phyloP scores from a whole-genome alignment of 768 basidiomycete species.

The Panaeolus papilionaceus region DNA sequence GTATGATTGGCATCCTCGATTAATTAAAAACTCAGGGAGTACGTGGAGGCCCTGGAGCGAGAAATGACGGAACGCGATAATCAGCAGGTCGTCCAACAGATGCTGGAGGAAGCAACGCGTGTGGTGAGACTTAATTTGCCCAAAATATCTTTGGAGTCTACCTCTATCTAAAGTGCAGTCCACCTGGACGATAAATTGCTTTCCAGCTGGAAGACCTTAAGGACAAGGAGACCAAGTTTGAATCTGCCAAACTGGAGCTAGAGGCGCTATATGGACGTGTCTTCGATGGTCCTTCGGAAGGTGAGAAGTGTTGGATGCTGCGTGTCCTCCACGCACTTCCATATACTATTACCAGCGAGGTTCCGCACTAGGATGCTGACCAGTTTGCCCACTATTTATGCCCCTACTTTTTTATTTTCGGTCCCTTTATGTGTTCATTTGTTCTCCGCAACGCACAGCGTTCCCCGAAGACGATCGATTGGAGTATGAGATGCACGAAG shows the following conservation, averaged over 20 bases:
- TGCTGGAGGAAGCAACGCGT: conserved; percentile 41
- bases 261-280: conserved; percentile 43
- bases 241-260: conserved; percentile 42
- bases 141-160: conserved; percentile 1
- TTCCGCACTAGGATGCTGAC: not conserved
- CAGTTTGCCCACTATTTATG: not conserved
- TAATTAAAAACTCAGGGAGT: conserved; percentile 40
- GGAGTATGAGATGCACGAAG: conserved; percentile 43
- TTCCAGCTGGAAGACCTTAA: conserved; percentile 40
- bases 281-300: conserved; percentile 51
- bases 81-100: conserved; percentile 35
- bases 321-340: not conserved
- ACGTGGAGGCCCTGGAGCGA: conserved; percentile 49
- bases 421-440: conserved; percentile 11
- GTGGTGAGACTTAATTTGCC: conserved; percentile 37
- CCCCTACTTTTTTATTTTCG: not conserved
- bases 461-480: conserved; percentile 53
- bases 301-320: conserved; percentile 28
- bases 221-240: conserved; percentile 36
- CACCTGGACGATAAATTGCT: not conserved
- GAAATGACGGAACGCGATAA: conserved; percentile 46
- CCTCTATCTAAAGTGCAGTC: conserved; percentile 3
- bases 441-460: conserved; percentile 30
- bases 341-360: not conserved
- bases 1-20: not conserved